Conservation (phyloP, 2,329 filamentous ascomycete species). For the Neurospora sp. region DNA sequence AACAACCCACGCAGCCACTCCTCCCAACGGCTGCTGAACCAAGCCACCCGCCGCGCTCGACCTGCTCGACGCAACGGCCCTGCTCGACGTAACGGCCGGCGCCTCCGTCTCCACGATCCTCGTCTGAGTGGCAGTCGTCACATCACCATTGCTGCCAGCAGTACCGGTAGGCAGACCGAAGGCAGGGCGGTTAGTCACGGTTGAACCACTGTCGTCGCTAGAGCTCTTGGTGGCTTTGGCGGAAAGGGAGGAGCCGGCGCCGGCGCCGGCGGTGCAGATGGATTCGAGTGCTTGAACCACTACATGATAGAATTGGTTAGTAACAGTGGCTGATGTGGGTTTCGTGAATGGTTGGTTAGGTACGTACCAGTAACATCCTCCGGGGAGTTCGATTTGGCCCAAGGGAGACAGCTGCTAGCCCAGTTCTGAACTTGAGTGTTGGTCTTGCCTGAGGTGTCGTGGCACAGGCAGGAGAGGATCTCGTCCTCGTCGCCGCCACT, state of each 20-base stretch:
- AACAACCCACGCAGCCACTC: background rate
- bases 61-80: background rate
- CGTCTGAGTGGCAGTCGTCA: background rate
- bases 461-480: slow-evolving; percentile 17
- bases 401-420: slow-evolving; percentile 14
- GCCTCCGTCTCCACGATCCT: background rate
- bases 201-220: background rate
- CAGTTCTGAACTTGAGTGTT: slow-evolving; percentile 19
- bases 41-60: background rate
- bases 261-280: background rate
- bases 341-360: background rate
- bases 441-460: slow-evolving; percentile 8
- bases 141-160: background rate
- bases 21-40: background rate
- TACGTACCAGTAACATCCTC: slow-evolving; percentile 10
- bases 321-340: background rate
- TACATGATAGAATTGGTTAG: background rate
- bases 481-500: background rate
- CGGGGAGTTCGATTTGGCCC: slow-evolving; percentile 11
- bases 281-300: background rate
- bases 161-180: background rate
- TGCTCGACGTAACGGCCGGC: background rate
- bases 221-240: background rate
- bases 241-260: background rate
- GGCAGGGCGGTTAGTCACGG: background rate